Evolutionary conservation across 345 rosid species (phyloP).

Genomic region (Lepidium didymum): DNA sequence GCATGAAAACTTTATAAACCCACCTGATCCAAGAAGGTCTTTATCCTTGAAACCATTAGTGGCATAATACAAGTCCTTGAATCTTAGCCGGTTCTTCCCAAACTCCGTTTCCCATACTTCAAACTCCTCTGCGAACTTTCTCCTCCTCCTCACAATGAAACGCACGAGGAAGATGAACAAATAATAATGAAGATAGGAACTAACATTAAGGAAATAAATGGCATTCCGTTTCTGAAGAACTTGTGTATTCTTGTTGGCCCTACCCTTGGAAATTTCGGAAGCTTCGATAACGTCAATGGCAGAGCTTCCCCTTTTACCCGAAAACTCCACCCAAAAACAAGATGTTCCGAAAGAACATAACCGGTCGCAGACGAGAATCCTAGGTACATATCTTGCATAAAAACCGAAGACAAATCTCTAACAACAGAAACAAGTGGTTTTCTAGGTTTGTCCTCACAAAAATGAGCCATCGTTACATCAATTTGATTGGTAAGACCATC

Average conservation of each 20-base stretch:
- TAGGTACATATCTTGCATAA: constrained; percentile 37
- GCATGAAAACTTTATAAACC: no score
- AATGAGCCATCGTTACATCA: constrained; percentile 46
- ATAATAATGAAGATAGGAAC: constrained; percentile 14
- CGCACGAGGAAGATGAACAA: background rate
- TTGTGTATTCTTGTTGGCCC: constrained; percentile 5
- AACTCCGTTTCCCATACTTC: constrained; percentile 69
- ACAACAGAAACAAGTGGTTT: constrained; percentile 38
- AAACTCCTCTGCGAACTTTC: constrained; percentile 46
- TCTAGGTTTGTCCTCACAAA: constrained; percentile 22
- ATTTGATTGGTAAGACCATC: constrained; percentile 36
- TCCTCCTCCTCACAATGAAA: constrained; percentile 28
- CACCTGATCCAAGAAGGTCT: no score
- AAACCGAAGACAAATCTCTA: constrained; percentile 31
- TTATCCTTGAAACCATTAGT: constrained; percentile 38
- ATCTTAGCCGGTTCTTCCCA: constrained; percentile 54
- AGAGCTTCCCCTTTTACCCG: constrained; percentile 36
- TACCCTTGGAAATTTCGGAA: constrained; percentile 41
- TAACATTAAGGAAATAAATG: background rate
- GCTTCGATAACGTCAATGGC: constrained; percentile 30
- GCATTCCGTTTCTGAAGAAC: constrained; percentile 28
- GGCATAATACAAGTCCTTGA: constrained; percentile 56
- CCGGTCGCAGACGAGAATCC: constrained; percentile 59
- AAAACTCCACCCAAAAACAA: constrained; percentile 62
- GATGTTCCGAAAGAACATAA: constrained; percentile 24